A percentile compares a stretch with the other conserved stretches of the same genome.
phyloP scores from a whole-genome alignment of 148 eudicot species.

The Chenopodium album region DNA sequence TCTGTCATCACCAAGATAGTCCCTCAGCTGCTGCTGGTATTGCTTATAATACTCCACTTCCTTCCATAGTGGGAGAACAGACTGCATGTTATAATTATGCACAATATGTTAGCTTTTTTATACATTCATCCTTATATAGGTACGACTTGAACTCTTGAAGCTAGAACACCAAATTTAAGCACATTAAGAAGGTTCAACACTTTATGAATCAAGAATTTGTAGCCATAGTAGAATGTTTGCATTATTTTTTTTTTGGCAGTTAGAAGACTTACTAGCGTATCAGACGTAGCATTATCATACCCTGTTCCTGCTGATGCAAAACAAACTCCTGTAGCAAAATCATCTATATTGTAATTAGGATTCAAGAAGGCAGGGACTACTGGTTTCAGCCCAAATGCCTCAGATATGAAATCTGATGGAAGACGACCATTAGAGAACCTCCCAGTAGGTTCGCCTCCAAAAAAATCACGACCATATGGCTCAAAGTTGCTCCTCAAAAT shows the following conservation, averaged over 20 bases:
- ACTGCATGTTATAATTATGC: constrained; percentile 33
- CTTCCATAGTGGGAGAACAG: constrained; percentile 59
- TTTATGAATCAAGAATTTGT: neutral
- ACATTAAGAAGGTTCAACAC: neutral
- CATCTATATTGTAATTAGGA: constrained; percentile 38
- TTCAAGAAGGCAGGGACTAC: constrained; percentile 50
- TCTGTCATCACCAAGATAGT: constrained; percentile 40
- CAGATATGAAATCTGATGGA: constrained; percentile 54
- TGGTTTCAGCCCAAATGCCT: constrained; percentile 49
- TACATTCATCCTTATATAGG: neutral
- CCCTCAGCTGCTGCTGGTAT: constrained; percentile 42
- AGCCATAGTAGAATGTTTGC: neutral
- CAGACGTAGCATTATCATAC: constrained; percentile 49
- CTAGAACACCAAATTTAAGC: neutral
- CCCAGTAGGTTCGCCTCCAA: constrained; percentile 47
- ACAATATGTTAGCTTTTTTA: constrained; percentile 5
- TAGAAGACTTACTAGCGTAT: constrained; percentile 44
- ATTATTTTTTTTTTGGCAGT: neutral
- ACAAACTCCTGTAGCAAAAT: constrained; percentile 56
- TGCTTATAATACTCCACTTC: constrained; percentile 50
- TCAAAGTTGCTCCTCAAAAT: constrained; percentile 43
- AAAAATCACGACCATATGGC: constrained; percentile 63
- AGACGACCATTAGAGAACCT: constrained; percentile 59
- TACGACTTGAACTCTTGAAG: neutral
- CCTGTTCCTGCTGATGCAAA: constrained; percentile 74